Percentiles rank a stretch among this genome's conserved stretches.
These are phyloP conservation scores for Ceratocystiopsis brevicomis DNA, from an alignment of 2,329 filamentous ascomycete genomes.

Conservation along the genomic window DNA sequence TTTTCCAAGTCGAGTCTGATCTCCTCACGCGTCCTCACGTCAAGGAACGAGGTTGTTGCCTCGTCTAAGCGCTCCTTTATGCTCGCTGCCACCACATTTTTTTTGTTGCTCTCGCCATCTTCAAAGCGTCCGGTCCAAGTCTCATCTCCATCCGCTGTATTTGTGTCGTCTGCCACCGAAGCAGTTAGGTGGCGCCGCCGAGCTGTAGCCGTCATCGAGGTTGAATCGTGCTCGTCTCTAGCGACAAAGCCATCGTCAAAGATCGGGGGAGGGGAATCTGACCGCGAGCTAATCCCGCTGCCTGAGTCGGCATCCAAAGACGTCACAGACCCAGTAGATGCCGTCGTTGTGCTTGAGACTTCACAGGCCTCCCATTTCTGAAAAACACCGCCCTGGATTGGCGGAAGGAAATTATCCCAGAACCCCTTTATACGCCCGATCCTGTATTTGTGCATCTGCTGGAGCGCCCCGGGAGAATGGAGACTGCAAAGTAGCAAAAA, in stretches of 20 bases:
- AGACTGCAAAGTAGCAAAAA: constrained; percentile 30
- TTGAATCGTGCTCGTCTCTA: too few relatives aligned
- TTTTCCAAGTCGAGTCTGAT: constrained; percentile 57
- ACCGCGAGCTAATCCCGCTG: constrained; percentile 9
- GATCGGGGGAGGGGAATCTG: constrained; percentile 26
- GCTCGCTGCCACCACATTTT: background rate
- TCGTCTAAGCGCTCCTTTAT: background rate
- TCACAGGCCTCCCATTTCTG: constrained; percentile 32
- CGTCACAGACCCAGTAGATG: background rate
- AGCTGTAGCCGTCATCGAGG: too few relatives aligned
- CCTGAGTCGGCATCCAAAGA: constrained; percentile 10
- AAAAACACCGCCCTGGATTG: constrained; percentile 77
- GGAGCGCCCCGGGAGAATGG: constrained; percentile 60
- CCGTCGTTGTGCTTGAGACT: background rate
- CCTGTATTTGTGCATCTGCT: constrained; percentile 62
- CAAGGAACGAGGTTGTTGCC: constrained; percentile 40
- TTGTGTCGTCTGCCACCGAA: too few relatives aligned
- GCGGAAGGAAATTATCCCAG: constrained; percentile 79
- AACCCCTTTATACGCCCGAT: constrained; percentile 64
- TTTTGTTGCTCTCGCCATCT: constrained; percentile 22
- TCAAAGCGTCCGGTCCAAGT: constrained; percentile 29
- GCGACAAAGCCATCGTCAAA: constrained; percentile 21
- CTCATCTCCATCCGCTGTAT: too few relatives aligned
- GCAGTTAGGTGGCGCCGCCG: too few relatives aligned
- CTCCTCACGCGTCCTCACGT: constrained; percentile 54